Conservation (phyloP, 2,329 filamentous ascomycete species). For the Zasmidium citrigriseum region DNA sequence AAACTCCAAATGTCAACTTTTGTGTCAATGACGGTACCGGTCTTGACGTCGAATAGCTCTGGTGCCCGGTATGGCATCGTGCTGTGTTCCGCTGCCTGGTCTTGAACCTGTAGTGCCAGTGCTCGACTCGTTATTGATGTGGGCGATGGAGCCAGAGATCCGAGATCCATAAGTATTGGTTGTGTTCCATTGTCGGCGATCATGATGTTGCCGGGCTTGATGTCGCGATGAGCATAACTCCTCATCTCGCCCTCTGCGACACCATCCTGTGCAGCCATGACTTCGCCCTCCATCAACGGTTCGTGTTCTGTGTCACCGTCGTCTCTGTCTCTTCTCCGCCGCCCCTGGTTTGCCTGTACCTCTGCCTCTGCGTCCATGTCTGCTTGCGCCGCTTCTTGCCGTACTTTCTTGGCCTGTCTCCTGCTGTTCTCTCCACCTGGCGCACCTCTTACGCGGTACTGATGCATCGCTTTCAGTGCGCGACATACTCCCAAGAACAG, state of each 20-base stretch:
- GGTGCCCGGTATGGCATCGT: slow-evolving; percentile 99
- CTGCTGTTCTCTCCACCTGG: slow-evolving; percentile 52
- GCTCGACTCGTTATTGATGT: slow-evolving; percentile 88
- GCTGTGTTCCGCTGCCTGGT: slow-evolving; percentile 91
- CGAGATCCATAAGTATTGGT: slow-evolving; percentile 96
- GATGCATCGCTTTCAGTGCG: slow-evolving; percentile 86
- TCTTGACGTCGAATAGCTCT: slow-evolving; percentile 97
- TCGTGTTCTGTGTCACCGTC: slow-evolving; percentile 74
- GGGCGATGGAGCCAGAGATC: slow-evolving; percentile 83
- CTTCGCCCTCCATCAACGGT: slow-evolving; percentile 75
- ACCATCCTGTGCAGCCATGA: slow-evolving; percentile 66
- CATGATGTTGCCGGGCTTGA: slow-evolving; percentile 99
- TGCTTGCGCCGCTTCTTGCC: slow-evolving; percentile 57
- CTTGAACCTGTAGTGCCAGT: slow-evolving; percentile 87
- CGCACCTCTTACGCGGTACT: slow-evolving; percentile 69
- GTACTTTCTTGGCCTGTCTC: slow-evolving; percentile 56
- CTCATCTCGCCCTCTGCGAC: slow-evolving; percentile 68
- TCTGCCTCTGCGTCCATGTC: slow-evolving; percentile 50
- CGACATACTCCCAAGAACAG: slow-evolving; percentile 90
- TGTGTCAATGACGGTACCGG: slow-evolving; percentile 85
- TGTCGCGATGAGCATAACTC: slow-evolving; percentile 92
- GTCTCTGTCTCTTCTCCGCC: slow-evolving; percentile 37
- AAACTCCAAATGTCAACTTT: slow-evolving; percentile 98
- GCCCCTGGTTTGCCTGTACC: slow-evolving; percentile 51
- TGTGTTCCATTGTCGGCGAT: slow-evolving; percentile 86